Percentiles rank a stretch among this genome's conserved stretches.
Conservation (phyloP, 2,329 filamentous ascomycete genomes). For the Calonectria pteridis region DNA sequence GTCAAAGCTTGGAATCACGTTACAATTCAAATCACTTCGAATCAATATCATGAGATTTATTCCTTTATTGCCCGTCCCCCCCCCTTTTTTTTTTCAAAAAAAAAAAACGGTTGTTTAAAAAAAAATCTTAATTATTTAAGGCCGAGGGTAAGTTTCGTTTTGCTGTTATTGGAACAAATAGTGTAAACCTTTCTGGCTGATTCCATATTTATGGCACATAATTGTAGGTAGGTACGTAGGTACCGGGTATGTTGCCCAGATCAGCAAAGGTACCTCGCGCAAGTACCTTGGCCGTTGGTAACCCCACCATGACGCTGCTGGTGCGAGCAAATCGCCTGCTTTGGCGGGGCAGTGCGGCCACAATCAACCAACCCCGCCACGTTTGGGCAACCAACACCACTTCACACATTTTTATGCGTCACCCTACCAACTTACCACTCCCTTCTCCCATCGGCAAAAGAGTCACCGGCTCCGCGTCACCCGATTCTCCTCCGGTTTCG, state of each 20-base stretch:
- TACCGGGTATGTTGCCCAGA: background rate
- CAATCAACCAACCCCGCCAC: constrained; percentile 39
- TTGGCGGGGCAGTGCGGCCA: constrained; percentile 42
- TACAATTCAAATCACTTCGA: background rate
- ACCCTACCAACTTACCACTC: constrained; percentile 34
- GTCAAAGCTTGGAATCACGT: background rate
- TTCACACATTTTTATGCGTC: constrained; percentile 42
- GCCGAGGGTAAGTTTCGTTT: background rate
- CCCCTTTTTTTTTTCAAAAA: background rate
- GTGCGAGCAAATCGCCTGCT: constrained; percentile 34
- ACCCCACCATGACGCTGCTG: constrained; percentile 42
- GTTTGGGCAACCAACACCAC: constrained; percentile 31
- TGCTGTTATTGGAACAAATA: background rate
- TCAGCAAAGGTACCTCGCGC: background rate
- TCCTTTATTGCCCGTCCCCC: too few species aligned
- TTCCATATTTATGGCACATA: background rate
- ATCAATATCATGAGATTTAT: background rate
- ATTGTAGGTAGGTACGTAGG: too few species aligned
- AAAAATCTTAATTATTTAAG: background rate
- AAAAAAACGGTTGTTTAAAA: too few species aligned
- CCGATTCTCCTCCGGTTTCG: constrained; percentile 33
- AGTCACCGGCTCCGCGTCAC: constrained; percentile 37
- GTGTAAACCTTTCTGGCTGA: background rate
- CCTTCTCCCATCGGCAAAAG: constrained; percentile 28
- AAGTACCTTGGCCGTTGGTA: constrained; percentile 22